Base-by-base conservation (phyloP, 106 monocot species). In the Amphibolis antarctica region DNA sequence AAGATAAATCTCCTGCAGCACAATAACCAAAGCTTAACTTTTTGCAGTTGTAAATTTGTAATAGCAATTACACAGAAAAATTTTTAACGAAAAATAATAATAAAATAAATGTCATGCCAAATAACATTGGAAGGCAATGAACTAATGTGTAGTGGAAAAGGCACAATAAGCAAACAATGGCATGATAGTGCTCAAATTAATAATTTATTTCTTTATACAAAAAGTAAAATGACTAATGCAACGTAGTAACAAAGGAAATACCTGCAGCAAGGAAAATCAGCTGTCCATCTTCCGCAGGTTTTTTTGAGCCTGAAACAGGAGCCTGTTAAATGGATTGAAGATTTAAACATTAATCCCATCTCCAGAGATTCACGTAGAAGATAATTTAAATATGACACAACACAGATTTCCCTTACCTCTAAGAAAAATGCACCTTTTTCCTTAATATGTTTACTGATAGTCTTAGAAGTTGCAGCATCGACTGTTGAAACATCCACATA, bases 231-330 rank as follows among this genome's bases (percentile, higher is more conserved):
- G 24, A 25, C 10, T 21, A 12, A 21, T 18, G 28, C 27, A 24
- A 46, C 1, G 28, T 9, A 15, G 27, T 44, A 5, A 25, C n/a
- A 15, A 44, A 14, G 45, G 27, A 63, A 46, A 66, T 80, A 93
- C 92, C 92, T 50, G 92, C 88, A 18, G 92, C 70, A 20, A 93
- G 80, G 65, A 88, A 88, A 63, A 93, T 93, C 53, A 93, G 78
- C 72, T 88, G 92, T 20, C 88, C 92, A 79, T 93, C 92, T 79
- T 88, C 92, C 68, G 92, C 92, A 29, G 92, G 88, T 59, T 88
- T 93, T 74, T 88, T 93, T 49, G 85, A 93, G 69, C 88, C 92
- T 76, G 92, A 93, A 80, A 93, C 92, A 64, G 92, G 92, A 85
- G 85, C 92, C 92, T 93, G 68, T 78, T 71, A 64, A 75, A 74